These are phyloP conservation scores for Phaeosphaeriaceae sp. DNA, from an alignment of 2,329 filamentous ascomycete species.

Conservation along the genomic window DNA sequence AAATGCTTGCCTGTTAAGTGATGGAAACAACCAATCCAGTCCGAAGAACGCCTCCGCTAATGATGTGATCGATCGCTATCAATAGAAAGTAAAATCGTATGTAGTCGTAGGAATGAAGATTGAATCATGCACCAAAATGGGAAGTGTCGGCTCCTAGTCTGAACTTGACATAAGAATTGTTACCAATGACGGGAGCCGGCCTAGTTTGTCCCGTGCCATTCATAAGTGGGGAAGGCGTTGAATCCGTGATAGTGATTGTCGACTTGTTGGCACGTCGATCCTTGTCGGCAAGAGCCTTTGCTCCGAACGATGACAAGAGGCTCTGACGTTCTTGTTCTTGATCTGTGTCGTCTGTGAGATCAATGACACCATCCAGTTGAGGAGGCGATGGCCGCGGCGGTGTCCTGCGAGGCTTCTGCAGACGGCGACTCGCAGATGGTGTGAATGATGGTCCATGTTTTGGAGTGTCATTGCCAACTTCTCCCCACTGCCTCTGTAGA, in stretches of 20 bases:
- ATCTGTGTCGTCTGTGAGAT: conserved; percentile 23
- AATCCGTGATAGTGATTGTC: not conserved
- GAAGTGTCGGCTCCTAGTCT: not conserved
- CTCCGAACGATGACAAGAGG: conserved; percentile 19
- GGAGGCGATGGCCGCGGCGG: not conserved
- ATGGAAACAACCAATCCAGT: not conserved
- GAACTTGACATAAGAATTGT: conserved; percentile 6
- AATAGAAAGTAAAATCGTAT: not conserved
- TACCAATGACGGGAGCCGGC: not conserved
- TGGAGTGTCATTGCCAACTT: not conserved
- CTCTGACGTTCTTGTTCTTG: conserved; percentile 18
- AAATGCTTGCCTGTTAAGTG: not conserved
- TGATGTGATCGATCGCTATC: not conserved
- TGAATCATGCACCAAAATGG: not conserved
- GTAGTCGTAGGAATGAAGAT: not conserved
- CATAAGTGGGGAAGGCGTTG: not conserved
- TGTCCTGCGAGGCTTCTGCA: conserved; percentile 1
- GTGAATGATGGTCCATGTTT: not conserved
- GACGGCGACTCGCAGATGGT: not conserved
- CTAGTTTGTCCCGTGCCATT: not conserved
- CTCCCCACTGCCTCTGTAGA: not conserved
- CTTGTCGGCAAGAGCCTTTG: conserved; percentile 1
- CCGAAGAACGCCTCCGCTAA: not conserved
- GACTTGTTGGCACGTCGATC: not conserved
- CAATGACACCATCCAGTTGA: conserved; percentile 13